Evolutionary conservation across 768 basidiomycete species (phyloP), one percentile per base, ranked within the genome.

Genomic region (Kwoniella dejecticola): DNA sequence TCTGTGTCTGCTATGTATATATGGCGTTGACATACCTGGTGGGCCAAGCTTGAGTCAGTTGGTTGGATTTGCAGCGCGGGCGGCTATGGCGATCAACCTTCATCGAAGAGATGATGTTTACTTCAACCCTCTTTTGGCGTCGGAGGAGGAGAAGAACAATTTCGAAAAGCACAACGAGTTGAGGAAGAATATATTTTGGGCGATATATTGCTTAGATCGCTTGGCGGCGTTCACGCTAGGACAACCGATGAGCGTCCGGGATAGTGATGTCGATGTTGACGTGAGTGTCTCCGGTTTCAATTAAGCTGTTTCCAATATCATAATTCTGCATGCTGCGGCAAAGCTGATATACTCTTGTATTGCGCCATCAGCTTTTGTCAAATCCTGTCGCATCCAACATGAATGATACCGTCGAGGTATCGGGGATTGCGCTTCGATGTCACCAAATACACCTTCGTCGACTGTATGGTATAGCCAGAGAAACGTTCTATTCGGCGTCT

Each of bases 61-160:
- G 15, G 45, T 55, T 15, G 58, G 52, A 6, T 19, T 61, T 5
- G 59, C 58, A 10, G 42, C 46, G 3, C 49, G 63, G 3, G 54
- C 59, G 11, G 63, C 63, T n/a, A 55, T 65, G 15, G 12, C 52
- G 7, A 47, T 65, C n/a, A 31, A 50, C n/a, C 12, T 60, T 10
- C 63, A 65, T 33, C 52, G 63, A 11, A 29, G 47, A n/a, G 63
- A 65, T 45, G 52, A 60, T 27, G 29, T 65, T 15, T 65, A 55
- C 29, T 44, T 65, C 5, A 29, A 30, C 2, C 15, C 60, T 17
- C 10, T 47, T 11, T 8, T 38, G 7, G 19, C 23, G 27, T 23
- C 12, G 10, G n/a, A 42, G 1, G n/a, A 40, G 23, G 27, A 53
- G 29, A 17, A 36, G 30, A 24, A 13, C 3, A 44, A 17, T 4